Evolutionary conservation across 495 filamentous ascomycete genomes (phyloP).

Genomic region (Astrothelium subdiscretum): DNA sequence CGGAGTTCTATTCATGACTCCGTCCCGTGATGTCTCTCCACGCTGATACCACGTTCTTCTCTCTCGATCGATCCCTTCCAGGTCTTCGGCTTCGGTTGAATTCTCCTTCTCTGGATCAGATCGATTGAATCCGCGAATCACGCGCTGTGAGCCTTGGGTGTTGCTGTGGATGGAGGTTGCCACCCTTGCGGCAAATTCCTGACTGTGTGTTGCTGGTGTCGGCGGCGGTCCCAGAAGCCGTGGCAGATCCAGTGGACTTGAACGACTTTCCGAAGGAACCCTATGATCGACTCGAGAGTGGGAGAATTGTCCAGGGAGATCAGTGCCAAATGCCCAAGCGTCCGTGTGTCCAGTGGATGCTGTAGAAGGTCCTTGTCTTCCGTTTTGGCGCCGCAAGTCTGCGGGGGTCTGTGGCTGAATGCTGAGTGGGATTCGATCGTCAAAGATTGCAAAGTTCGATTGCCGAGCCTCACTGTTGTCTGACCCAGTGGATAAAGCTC

Average conservation of each 20-base stretch:
- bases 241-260: not conserved
- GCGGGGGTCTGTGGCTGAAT: not conserved
- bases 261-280: not conserved
- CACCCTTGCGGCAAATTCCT: not conserved
- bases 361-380: not conserved
- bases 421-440: not conserved
- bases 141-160: not conserved
- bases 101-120: not conserved
- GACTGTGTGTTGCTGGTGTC: not conserved
- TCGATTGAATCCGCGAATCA: not conserved
- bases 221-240: not conserved
- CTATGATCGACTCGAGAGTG: not conserved
- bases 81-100: not conserved
- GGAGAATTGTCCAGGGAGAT: not conserved
- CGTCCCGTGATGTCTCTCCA: not conserved
- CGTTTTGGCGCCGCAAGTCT: not conserved
- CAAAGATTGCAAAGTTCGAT: not conserved
- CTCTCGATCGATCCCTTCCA: not conserved
- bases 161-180: not conserved
- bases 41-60: not conserved
- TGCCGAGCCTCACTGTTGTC: not conserved
- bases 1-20: slow-evolving; percentile 21
- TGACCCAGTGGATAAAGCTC: not conserved
- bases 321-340: not conserved
- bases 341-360: not conserved